Base-by-base conservation (phyloP, 768 basidiomycete species). In the Antrodiella citrinella region DNA sequence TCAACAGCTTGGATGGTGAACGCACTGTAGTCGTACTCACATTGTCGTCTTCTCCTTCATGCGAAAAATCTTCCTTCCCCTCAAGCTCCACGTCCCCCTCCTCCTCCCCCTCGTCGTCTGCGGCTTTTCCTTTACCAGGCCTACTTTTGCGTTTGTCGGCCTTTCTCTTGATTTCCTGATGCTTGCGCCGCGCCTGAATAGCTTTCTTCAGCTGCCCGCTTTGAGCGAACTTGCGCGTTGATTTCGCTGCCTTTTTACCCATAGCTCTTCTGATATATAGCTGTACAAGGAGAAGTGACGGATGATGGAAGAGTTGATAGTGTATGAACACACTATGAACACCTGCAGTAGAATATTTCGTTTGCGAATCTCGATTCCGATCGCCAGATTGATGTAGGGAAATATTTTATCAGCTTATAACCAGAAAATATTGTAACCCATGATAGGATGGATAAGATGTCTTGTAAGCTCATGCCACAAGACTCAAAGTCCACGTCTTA, bases 131-230 rank as follows among this genome's bases (percentile, higher is more conserved):
- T 39, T 51, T 56, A 21, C 35, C 59, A 51, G 65, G 61, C 44
- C 49, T 58, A 26, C 56, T 51, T 56, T 71, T 78, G 55, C 85
- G 76, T 39, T 74, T 72, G 61, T 87, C 77, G 23, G 80, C 72
- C 65, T 84, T 83, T 67, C 84, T 86, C 59, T 80, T 77, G 54
- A 80, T 70, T 60, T 89, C 78, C 60, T 91, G 84, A 59, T 84
- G 80, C 58, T 91, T 88, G 51, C 83, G 78, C n/a, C 94, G 75
- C 4, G 82, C 77, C 58, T 90, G 76, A 46, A 98, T 96, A 18
- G 82, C 80, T 56, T 89, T 86, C 62, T 91, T 90, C 48, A 98
- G 80, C 61, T 86, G 83, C 1, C 94, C 94, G 51, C 87, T 91
- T 3, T 88, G 73, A 7, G 84, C 87, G 58, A 94, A 94, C 69